Base-by-base conservation (phyloP, 495 filamentous ascomycete genomes). In the Penicillium cataractarum region DNA sequence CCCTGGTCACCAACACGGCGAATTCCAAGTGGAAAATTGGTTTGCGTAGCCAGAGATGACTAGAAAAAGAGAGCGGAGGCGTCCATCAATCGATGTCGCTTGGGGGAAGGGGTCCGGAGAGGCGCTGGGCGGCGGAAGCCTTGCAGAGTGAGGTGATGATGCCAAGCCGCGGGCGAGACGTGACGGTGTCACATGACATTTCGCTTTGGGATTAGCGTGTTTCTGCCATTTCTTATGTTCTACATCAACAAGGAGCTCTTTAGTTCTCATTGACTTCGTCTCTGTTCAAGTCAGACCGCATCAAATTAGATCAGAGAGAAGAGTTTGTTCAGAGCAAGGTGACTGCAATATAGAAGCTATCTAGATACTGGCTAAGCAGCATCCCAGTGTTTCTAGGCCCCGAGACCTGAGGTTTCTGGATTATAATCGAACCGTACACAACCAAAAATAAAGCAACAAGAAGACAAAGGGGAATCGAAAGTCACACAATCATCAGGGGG, bases 91-190 rank as follows among this genome's bases (percentile, higher is more conserved):
- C 50, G 64, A 69, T 50, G 62, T 59, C 61, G 68, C 68, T 64
- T 61, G 60, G 65, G 61, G 57, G 58, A 52, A 58, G 62, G 58
- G 48, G 54, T 59, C 62, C 57, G 58, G 58, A 44, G 64, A 67
- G 57, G 64, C 64, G 64, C 57, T 66, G 55, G 68, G 64, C 57
- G 64, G 62, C 61, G 63, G 65, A 67, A 61, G 67, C 61, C 61
- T 67, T 71, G 64, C 61, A 69, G 70, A 72, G 71, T 68, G 72
- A 72, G 70, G 74, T 76, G 62, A 72, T 73, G 74, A 77, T 74
- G 75, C 76, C 75, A 78, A 78, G 77, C 72, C 75, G 66, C 66
- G 65, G 73, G 64, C 71, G 68, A 73, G 70, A 73, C 64, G 67
- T 66, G 69, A 71, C 65, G 33, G 29, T 49, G 63, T 78, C 76